These are phyloP conservation scores for Ostreobium quekettii DNA, from an alignment of 139 green algal genomes.

Conservation along the genomic window DNA sequence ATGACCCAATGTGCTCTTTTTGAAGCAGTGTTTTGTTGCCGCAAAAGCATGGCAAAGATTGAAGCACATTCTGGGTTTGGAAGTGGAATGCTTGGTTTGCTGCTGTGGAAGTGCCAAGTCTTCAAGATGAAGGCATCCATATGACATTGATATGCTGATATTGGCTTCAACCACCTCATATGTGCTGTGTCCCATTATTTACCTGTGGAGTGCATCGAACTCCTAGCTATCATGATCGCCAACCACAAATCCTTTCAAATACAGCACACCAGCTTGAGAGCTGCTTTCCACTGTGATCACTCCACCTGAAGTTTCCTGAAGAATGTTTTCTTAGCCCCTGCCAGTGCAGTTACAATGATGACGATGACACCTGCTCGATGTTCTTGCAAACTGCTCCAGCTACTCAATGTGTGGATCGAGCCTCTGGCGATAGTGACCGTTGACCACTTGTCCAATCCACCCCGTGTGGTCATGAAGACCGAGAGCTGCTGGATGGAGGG, in stretches of 20 bases:
- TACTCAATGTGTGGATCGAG: constrained; percentile 18
- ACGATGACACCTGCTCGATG: no score
- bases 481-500: constrained; percentile 2
- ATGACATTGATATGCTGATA: not conserved
- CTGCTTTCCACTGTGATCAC: no score
- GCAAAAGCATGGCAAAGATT: no score
- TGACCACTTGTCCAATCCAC: not conserved
- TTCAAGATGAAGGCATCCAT: not conserved
- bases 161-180: not conserved
- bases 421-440: constrained; percentile 1
- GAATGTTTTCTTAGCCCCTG: not conserved
- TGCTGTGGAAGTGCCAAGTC: no score
- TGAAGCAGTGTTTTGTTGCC: no score
- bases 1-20: no score
- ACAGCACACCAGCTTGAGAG: not conserved
- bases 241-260: not conserved
- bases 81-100: no score
- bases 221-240: not conserved
- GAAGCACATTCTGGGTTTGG: no score
- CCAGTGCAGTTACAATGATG: no score
- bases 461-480: constrained; percentile 4
- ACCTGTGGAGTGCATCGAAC: not conserved
- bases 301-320: not conserved
- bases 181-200: not conserved
- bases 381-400: no score